phyloP scores from a whole-genome alignment of 2,329 filamentous ascomycete species.

The Lachnellula subtilissima region DNA sequence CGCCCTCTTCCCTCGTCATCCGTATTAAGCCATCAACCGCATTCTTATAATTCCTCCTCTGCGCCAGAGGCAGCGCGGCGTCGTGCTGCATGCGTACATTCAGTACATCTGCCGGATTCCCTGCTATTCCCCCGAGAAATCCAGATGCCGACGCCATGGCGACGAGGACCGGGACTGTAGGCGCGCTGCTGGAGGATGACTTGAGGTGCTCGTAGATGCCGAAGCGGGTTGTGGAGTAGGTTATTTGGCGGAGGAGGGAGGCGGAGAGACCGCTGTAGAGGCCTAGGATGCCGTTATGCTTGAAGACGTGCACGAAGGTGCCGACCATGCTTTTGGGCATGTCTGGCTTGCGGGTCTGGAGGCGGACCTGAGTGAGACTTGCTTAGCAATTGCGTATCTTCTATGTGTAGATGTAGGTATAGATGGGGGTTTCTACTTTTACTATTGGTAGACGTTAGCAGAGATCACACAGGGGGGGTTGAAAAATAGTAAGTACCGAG shows the following conservation, averaged over 20 bases:
- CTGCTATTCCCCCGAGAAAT: constrained; percentile 81
- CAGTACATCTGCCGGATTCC: constrained; percentile 92
- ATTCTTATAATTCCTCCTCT: constrained; percentile 84
- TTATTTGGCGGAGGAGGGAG: constrained; percentile 86
- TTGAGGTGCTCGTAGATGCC: constrained; percentile 96
- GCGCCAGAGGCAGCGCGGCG: constrained; percentile 64
- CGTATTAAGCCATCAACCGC: constrained; percentile 80
- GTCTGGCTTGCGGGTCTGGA: constrained; percentile 77
- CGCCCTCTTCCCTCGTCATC: constrained; percentile 83
- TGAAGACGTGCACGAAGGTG: constrained; percentile 78
- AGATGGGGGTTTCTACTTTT: constrained; percentile 19
- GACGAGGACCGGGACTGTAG: constrained; percentile 72
- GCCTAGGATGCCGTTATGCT: constrained; percentile 68
- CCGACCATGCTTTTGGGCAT: constrained; percentile 76
- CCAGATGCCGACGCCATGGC: constrained; percentile 79
- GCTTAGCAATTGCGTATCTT: constrained; percentile 2
- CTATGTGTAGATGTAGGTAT: neutral
- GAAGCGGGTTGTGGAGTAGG: constrained; percentile 94
- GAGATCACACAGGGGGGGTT: neutral
- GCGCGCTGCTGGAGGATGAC: constrained; percentile 47
- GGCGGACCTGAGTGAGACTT: constrained; percentile 59
- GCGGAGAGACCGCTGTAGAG: constrained; percentile 91
- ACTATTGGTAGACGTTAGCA: constrained; percentile 20
- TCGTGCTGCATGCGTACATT: constrained; percentile 99
- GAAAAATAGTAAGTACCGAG: constrained; percentile 59